Conservation (phyloP, 1,284 basidiomycete genomes). For the Exobasidium cylindrosporum region DNA sequence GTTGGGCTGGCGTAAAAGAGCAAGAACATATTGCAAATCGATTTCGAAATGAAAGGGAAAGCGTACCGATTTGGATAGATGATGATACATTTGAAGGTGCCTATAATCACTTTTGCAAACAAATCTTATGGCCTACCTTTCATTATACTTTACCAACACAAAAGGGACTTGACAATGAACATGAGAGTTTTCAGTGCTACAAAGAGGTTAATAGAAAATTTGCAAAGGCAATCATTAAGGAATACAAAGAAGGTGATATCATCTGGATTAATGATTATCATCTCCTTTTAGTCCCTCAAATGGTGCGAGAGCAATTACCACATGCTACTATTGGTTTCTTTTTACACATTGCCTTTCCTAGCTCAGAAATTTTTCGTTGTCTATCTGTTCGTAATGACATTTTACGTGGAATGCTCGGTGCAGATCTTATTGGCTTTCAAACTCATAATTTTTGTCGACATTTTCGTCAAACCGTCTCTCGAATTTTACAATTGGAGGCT, state of each 20-base stretch:
- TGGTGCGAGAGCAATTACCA: constrained; percentile 66
- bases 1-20: constrained; percentile 36
- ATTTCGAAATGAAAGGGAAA: constrained; percentile 64
- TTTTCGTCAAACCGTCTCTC: constrained; percentile 69
- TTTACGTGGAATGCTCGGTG: constrained; percentile 71
- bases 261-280: constrained; percentile 64
- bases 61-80: constrained; percentile 74
- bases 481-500: constrained; percentile 75
- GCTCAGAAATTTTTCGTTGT: constrained; percentile 81
- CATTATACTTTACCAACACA: constrained; percentile 82
- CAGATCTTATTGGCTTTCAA: constrained; percentile 75
- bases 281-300: constrained; percentile 74
- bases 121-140: constrained; percentile 82
- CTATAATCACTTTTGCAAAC: constrained; percentile 85
- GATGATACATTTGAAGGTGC: constrained; percentile 64
- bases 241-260: constrained; percentile 77
- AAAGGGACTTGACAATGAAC: constrained; percentile 76
- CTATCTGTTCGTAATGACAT: constrained; percentile 63
- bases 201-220: constrained; percentile 78
- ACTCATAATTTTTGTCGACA: constrained; percentile 65
- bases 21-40: constrained; percentile 65
- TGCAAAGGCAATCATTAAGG: constrained; percentile 70
- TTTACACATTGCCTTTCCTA: constrained; percentile 82
- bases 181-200: constrained; percentile 71
- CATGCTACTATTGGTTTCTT: constrained; percentile 79